Conservation (phyloP, 345 rosid species). For the Anacardium occidentale region DNA sequence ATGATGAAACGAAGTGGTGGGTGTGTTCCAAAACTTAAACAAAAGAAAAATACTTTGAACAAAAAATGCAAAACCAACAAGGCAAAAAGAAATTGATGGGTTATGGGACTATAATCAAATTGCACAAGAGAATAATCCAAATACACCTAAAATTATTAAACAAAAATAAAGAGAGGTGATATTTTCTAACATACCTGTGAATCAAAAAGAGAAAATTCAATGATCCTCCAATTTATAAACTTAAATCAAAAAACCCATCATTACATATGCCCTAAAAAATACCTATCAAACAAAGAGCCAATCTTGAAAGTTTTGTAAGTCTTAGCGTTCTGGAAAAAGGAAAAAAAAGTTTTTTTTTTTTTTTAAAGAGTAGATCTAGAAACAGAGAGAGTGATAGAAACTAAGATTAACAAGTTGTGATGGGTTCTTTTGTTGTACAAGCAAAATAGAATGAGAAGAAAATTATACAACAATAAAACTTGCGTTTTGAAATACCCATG, state of each 20-base stretch:
- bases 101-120: neutral
- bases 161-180: neutral
- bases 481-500: conserved; percentile 21
- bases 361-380: conserved; percentile 30
- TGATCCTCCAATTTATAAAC: conserved; percentile 35
- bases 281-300: conserved; percentile 4
- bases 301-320: neutral
- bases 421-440: conserved; percentile 12
- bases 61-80: neutral
- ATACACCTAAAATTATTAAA: neutral
- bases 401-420: conserved; percentile 8
- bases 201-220: conserved; percentile 16
- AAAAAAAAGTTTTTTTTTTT: conserved; percentile 1
- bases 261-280: conserved; percentile 15
- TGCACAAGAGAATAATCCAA: neutral
- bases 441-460: conserved; percentile 3
- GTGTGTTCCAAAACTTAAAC: conserved; percentile 1
- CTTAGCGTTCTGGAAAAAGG: neutral
- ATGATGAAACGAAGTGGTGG: neutral
- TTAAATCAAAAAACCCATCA: conserved; percentile 18
- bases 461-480: conserved; percentile 18
- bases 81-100: conserved; percentile 1
- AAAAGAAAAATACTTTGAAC: neutral
- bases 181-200: conserved; percentile 27
- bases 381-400: conserved; percentile 11